Conservation (phyloP, 2,329 filamentous ascomycete genomes). For the Colletotrichum scovillei region DNA sequence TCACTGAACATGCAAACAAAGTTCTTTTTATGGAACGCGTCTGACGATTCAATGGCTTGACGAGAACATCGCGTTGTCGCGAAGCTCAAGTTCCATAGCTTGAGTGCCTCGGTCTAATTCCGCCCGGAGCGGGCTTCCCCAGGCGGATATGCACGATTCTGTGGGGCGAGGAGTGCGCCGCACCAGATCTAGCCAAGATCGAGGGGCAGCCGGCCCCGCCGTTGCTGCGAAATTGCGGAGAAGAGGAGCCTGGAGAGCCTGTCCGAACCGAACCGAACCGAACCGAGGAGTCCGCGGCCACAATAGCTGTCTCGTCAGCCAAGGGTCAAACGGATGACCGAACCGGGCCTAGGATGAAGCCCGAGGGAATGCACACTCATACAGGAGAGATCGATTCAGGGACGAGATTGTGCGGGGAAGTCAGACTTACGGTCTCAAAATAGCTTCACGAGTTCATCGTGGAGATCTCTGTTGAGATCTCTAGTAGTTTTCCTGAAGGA, state of each 20-base stretch:
- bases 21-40: constrained; percentile 21
- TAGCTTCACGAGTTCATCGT: not conserved
- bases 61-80: not conserved
- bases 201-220: constrained; percentile 6
- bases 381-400: not conserved
- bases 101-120: constrained; percentile 10
- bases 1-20: not conserved
- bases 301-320: not conserved
- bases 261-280: constrained; percentile 22
- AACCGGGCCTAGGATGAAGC: not conserved
- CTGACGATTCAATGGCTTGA: not conserved
- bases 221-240: not conserved
- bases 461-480: not conserved
- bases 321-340: not conserved
- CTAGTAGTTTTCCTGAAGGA: no score
- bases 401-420: not conserved
- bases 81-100: not conserved
- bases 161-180: constrained; percentile 1
- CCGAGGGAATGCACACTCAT: not conserved
- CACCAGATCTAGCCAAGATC: not conserved
- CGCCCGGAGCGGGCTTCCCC: not conserved
- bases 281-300: not conserved
- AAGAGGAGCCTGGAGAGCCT: not conserved
- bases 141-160: not conserved
- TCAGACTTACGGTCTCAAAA: not conserved